Evolutionary conservation across 2,329 filamentous ascomycete genomes (phyloP), one percentile per base, ranked within the genome.

Genomic region (Claviceps arundinis): DNA sequence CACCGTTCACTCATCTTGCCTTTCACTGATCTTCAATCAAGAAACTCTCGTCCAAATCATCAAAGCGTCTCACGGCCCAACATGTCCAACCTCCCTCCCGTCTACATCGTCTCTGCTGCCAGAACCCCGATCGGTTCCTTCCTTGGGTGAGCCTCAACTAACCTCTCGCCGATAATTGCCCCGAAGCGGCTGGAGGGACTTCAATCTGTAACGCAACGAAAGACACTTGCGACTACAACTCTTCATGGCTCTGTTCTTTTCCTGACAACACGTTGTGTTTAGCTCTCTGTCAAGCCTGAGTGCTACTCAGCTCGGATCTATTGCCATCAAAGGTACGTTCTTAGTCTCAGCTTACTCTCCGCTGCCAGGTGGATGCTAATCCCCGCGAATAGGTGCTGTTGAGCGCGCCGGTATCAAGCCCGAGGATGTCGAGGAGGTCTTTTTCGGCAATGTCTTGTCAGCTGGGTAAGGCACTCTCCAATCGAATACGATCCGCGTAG

Each of bases 391-490:
- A 84, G 81, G 77, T 63, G 91, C 91, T 56, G 80, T 98, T 59
- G 85, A 89, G 72, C 85, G 89, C 64, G 87, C 86, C 47, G 84
- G 93, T 52, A 82, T 98, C 73, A 90, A 94, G 73, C 78, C 89
- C 52, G 82, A 89, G 63, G 82, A 95, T 67, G 87, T 98, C 54
- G 83, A 98, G 67, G 93, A 98, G 70, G 89, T 98, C 66, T 94
- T 93, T 77, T 94, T 96, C 66, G 93, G 93, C 70, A 98, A 98
- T 76, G 93, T 98, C 60, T 80, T 98, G 63, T 95, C 90, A 55
- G 93, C 91, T 68, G 90, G 91, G 90, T 95, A 78, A 62, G 77
- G 1, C 16, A 17, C 4, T 4, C 4, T 7, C 5, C 38, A 3
- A 9, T 5, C 45, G 19, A 5, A n/a, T 14, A 26, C 19, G 17